These are phyloP conservation scores for Apiotrichum veenhuisii DNA, from an alignment of 1,284 basidiomycete genomes.

Conservation along the genomic window DNA sequence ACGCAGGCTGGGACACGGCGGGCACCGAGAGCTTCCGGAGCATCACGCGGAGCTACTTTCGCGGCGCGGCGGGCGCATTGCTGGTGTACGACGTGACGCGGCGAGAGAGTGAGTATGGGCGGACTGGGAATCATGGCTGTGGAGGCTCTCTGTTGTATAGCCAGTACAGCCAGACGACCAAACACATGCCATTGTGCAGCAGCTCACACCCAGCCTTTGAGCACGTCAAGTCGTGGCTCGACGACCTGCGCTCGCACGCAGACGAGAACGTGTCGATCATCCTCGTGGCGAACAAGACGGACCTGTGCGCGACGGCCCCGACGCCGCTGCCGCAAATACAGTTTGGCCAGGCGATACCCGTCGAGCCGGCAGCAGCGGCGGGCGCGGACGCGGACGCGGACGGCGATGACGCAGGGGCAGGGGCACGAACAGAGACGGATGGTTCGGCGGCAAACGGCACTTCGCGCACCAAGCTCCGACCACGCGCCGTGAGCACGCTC, in stretches of 20 bases:
- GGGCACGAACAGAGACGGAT: too few relatives aligned
- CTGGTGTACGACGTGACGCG: slow-evolving; percentile 94
- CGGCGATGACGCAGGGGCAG: background rate
- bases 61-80: slow-evolving; percentile 86
- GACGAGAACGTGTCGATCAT: slow-evolving; percentile 47
- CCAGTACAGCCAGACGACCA: too few relatives aligned
- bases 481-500: slow-evolving; percentile 28
- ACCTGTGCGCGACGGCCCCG: slow-evolving; percentile 33
- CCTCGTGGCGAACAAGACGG: slow-evolving; percentile 46
- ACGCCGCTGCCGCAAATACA: slow-evolving; percentile 26
- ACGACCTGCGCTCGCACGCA: slow-evolving; percentile 39
- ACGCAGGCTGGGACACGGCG: slow-evolving; percentile 47
- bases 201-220: slow-evolving; percentile 35
- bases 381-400: background rate
- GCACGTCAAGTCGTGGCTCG: slow-evolving; percentile 43
- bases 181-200: background rate
- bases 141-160: too few relatives aligned
- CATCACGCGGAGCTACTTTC: slow-evolving; percentile 92
- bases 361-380: background rate
- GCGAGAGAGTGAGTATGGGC: slow-evolving; percentile 47
- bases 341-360: slow-evolving; percentile 31
- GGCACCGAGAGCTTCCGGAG: slow-evolving; percentile 50
- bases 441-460: too few relatives aligned
- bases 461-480: slow-evolving; percentile 20
- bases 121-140: too few relatives aligned